A percentile compares a stretch with the other conserved stretches of the same genome.
These are phyloP conservation scores for Lipomyces spencermartinsiae DNA, from an alignment of 805 yeast species.

Conservation along the genomic window DNA sequence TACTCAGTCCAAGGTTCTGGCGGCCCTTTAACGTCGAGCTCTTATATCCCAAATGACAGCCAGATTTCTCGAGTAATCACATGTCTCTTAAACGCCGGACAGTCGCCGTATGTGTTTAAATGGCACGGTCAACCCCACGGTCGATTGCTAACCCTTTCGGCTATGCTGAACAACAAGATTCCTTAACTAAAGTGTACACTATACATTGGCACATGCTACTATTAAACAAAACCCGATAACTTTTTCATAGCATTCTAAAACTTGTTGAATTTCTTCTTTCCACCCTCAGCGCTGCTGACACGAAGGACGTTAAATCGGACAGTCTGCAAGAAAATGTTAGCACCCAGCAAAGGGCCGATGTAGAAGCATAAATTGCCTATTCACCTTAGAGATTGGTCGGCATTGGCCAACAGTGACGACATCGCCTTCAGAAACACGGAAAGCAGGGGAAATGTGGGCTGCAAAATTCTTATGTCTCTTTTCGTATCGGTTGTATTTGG, in stretches of 20 bases:
- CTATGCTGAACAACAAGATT: neutral
- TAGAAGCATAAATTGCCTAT: neutral
- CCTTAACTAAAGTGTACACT: constrained; percentile 26
- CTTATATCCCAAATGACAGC: too few species aligned
- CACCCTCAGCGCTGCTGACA: constrained; percentile 83
- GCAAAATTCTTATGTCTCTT: constrained; percentile 99
- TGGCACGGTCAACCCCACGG: too few species aligned
- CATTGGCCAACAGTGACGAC: constrained; percentile 99
- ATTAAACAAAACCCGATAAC: constrained; percentile 27
- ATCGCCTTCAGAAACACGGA: constrained; percentile 99
- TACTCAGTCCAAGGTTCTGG: too few species aligned
- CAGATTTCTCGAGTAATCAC: too few species aligned
- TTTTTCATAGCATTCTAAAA: constrained; percentile 58
- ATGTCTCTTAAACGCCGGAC: too few species aligned
- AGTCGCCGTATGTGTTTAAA: too few species aligned
- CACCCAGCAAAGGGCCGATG: neutral
- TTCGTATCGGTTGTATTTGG: constrained; percentile 99
- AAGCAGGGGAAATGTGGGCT: constrained; percentile 99
- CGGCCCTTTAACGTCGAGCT: too few species aligned
- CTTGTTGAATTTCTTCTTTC: constrained; percentile 92
- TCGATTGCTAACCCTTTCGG: too few species aligned
- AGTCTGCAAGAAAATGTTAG: constrained; percentile 55
- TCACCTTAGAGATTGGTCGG: constrained; percentile 94
- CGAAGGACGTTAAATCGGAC: constrained; percentile 99
- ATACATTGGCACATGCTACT: constrained; percentile 30